Evolutionary conservation across 768 basidiomycete species (phyloP).

Genomic region (Suillus sp.): DNA sequence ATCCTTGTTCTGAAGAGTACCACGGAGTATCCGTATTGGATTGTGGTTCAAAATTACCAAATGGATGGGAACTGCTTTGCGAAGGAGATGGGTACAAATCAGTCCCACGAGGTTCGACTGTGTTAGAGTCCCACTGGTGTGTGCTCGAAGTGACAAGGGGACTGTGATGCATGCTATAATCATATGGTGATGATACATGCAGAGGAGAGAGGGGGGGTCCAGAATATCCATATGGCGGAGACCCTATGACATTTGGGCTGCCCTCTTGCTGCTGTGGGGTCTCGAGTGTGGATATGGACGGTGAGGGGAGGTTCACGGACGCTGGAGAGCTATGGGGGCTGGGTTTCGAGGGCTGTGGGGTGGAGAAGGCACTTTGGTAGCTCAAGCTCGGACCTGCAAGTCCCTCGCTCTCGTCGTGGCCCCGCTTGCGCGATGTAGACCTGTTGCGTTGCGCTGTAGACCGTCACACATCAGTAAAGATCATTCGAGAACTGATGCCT

Average conservation of each 20-base stretch:
- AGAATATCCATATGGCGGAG: conserved; percentile 45
- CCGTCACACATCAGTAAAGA: conserved; percentile 21
- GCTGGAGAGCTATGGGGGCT: conserved; percentile 79
- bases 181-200: conserved; percentile 57
- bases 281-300: conserved; percentile 55
- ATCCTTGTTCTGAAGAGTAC: conserved; percentile 42
- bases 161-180: conserved; percentile 45
- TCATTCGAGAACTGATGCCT: conserved; percentile 6
- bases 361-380: conserved; percentile 59
- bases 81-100: conserved; percentile 48
- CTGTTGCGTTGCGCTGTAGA: conserved; percentile 63
- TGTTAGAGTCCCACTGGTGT: conserved; percentile 48
- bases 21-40: conserved; percentile 43
- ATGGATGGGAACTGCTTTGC: conserved; percentile 39
- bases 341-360: conserved; percentile 48
- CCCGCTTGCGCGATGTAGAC: conserved; percentile 75
- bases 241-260: conserved; percentile 54
- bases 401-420: conserved; percentile 63
- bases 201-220: conserved; percentile 53
- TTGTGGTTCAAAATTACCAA: conserved; percentile 47
- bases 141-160: conserved; percentile 27
- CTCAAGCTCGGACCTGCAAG: conserved; percentile 44
- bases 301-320: conserved; percentile 72
- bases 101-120: conserved; percentile 40
- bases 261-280: conserved; percentile 48